Evolutionary conservation across 805 yeast genomes (phyloP).

Genomic region (Huiozyma naganishii): DNA sequence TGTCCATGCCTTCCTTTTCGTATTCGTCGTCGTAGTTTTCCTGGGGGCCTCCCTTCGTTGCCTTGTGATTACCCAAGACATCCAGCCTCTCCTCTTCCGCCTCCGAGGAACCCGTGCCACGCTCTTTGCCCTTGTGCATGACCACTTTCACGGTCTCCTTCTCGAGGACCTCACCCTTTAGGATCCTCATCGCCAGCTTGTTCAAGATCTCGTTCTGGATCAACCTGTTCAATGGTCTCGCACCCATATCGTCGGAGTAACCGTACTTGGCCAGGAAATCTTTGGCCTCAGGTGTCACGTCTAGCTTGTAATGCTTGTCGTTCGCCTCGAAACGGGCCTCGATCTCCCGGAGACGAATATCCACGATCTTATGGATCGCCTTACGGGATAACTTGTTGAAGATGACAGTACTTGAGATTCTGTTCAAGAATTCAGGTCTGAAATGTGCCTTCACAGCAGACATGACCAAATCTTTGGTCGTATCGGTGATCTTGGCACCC

Average conservation of each 20-base stretch:
- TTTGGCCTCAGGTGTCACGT: constrained; percentile 64
- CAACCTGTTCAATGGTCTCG: constrained; percentile 88
- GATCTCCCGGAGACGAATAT: constrained; percentile 73
- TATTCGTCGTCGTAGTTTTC: constrained; percentile 33
- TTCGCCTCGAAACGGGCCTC: constrained; percentile 76
- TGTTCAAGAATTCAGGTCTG: constrained; percentile 94
- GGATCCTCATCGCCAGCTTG: constrained; percentile 75
- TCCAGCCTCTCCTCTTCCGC: constrained; percentile 50
- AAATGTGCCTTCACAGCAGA: constrained; percentile 75
- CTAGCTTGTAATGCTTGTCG: constrained; percentile 66
- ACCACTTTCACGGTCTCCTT: constrained; percentile 74
- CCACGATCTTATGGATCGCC: constrained; percentile 87
- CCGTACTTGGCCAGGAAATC: constrained; percentile 79
- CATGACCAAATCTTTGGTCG: constrained; percentile 73
- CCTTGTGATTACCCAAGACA: constrained; percentile 79
- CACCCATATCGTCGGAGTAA: constrained; percentile 89
- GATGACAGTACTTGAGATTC: constrained; percentile 86
- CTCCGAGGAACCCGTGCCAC: constrained; percentile 10
- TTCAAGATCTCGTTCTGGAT: constrained; percentile 84
- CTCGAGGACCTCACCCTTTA: constrained; percentile 78
- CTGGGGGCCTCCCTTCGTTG: constrained; percentile 45
- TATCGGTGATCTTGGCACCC: constrained; percentile 50
- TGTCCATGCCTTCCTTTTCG: constrained; percentile 11
- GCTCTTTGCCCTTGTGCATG: constrained; percentile 25
- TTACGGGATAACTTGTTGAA: constrained; percentile 87